These are phyloP conservation scores for Kwoniella pini DNA, from an alignment of 768 basidiomycete genomes.

Conservation along the genomic window DNA sequence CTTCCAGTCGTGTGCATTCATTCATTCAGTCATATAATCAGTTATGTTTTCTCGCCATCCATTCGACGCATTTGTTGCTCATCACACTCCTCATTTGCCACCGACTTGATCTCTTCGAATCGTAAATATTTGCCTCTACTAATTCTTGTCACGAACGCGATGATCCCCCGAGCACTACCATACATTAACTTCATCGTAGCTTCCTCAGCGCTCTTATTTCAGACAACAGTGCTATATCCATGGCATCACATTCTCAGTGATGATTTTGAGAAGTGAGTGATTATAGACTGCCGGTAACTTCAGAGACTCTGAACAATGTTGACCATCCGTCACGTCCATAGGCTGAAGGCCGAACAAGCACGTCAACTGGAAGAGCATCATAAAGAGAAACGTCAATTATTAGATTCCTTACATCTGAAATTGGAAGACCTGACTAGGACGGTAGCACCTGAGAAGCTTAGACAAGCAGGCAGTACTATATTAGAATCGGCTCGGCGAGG, in stretches of 20 bases:
- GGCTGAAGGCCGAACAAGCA: conserved; percentile 23
- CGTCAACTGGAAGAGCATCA: conserved; percentile 21
- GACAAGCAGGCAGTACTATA: background rate
- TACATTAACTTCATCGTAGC: conserved; percentile 23
- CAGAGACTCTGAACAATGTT: background rate
- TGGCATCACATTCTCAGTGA: conserved; percentile 20
- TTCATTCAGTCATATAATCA: no score
- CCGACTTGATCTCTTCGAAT: no score
- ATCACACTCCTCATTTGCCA: no score
- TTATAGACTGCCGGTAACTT: background rate
- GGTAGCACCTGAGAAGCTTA: conserved; percentile 4
- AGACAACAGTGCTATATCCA: conserved; percentile 12
- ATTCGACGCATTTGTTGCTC: no score
- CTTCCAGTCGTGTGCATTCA: no score
- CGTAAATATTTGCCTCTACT: no score
- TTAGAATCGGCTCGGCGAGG: background rate
- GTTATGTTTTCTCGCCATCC: no score
- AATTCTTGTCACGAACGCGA: no score
- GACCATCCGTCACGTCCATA: background rate
- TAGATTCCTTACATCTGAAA: conserved; percentile 18
- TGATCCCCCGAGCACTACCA: conserved; percentile 22
- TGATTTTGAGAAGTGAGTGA: conserved; percentile 15
- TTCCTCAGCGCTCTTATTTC: conserved; percentile 5
- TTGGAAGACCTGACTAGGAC: conserved; percentile 16
- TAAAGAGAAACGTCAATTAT: conserved; percentile 9